A percentile compares a stretch with the other conserved stretches of the same genome.
These are phyloP conservation scores for Vachellia pachyceras DNA, from an alignment of 306 rosid species.

Conservation along the genomic window DNA sequence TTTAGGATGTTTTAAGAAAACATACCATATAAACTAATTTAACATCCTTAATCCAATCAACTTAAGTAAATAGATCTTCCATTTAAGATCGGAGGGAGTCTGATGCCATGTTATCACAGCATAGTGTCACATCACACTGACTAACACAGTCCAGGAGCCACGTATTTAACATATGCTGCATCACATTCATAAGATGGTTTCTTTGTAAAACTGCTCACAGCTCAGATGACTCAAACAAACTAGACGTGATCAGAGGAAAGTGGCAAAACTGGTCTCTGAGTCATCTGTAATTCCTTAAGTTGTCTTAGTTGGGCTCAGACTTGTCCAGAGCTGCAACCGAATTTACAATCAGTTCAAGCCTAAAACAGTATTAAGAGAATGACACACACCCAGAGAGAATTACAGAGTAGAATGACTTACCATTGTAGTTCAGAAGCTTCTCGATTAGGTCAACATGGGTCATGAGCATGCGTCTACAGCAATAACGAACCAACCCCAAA, in stretches of 20 bases:
- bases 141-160: neutral
- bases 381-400: neutral
- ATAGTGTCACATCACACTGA: neutral
- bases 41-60: too few relatives aligned
- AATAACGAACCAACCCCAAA: constrained; percentile 86
- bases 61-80: too few relatives aligned
- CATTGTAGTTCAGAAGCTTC: constrained; percentile 93
- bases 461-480: constrained; percentile 98
- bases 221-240: neutral
- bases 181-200: neutral
- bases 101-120: neutral
- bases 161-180: neutral
- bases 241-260: neutral
- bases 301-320: constrained; percentile 50
- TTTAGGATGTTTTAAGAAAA: too few relatives aligned
- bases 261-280: neutral
- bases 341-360: neutral
- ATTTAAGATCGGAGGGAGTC: too few relatives aligned
- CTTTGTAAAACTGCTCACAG: neutral
- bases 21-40: too few relatives aligned
- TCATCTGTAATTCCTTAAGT: constrained; percentile 23
- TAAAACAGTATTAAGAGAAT: neutral
- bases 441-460: constrained; percentile 97
- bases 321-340: constrained; percentile 59
- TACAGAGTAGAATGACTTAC: constrained; percentile 50